Conservation (phyloP, 1,284 basidiomycete species). For the Apiotrichum brassicae region DNA sequence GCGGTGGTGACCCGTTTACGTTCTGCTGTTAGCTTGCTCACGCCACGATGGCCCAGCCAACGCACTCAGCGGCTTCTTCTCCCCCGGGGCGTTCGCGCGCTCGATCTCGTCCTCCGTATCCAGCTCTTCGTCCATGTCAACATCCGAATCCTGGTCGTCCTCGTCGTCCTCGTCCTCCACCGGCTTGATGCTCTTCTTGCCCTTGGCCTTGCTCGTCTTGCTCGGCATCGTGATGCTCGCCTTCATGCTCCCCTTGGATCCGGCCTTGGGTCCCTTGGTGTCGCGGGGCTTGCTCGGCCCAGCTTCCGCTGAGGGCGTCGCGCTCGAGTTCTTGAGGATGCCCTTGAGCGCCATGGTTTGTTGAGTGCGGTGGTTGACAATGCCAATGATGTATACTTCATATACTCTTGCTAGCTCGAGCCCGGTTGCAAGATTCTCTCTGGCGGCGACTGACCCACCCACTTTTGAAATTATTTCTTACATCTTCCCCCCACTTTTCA, state of each 20-base stretch:
- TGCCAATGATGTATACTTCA: too few species aligned
- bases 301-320: slow-evolving; percentile 2
- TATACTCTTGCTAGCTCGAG: too few species aligned
- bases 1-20: slow-evolving; percentile 42
- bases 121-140: slow-evolving; percentile 10
- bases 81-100: slow-evolving; percentile 6
- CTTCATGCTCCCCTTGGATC: slow-evolving; percentile 5
- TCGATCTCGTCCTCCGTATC: slow-evolving; percentile 20
- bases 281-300: slow-evolving; percentile 4
- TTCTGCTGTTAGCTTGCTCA: slow-evolving; percentile 28
- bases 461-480: too few species aligned
- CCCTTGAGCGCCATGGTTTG: slow-evolving; percentile 15
- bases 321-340: slow-evolving; percentile 14
- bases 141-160: slow-evolving; percentile 10
- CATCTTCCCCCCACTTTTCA: background rate
- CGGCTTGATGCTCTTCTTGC: slow-evolving; percentile 4
- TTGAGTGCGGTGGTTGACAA: background rate
- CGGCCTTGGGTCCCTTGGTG: slow-evolving; percentile 1
- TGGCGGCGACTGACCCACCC: too few species aligned
- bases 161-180: slow-evolving; percentile 5
- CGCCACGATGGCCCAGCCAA: too few species aligned
- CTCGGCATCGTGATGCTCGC: background rate
- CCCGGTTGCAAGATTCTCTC: too few species aligned
- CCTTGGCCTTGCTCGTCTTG: background rate
- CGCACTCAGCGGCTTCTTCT: slow-evolving; percentile 17